Evolutionary conservation across 2,329 filamentous ascomycete genomes (phyloP).

Genomic region (Talaromyces marneffei): DNA sequence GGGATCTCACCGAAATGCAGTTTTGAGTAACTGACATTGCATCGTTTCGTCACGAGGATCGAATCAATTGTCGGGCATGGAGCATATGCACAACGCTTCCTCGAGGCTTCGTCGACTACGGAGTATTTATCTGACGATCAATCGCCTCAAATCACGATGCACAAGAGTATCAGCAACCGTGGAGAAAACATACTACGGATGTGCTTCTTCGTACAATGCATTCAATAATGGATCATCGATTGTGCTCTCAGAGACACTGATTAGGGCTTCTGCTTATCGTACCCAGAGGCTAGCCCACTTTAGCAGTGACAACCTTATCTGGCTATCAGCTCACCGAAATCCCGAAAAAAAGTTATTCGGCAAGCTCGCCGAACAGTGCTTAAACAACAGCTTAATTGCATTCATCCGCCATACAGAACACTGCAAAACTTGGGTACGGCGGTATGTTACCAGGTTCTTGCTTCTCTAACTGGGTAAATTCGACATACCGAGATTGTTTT

Average conservation of each 20-base stretch:
- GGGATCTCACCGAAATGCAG: background rate
- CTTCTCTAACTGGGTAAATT: background rate
- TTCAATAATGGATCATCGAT: no score
- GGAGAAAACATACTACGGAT: background rate
- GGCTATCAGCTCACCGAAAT: slow-evolving; percentile 1
- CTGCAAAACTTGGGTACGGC: background rate
- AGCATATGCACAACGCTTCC: background rate
- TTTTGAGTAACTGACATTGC: background rate
- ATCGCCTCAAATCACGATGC: no score
- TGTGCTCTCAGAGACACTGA: background rate
- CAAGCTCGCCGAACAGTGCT: background rate
- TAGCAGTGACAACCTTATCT: background rate
- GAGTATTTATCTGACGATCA: background rate
- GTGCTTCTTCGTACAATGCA: no score
- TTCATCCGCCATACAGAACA: background rate
- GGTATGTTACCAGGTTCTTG: slow-evolving; percentile 4
- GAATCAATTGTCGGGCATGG: background rate
- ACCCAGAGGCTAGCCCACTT: no score
- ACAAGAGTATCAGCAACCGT: background rate
- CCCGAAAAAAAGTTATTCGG: slow-evolving; percentile 1
- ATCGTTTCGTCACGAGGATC: background rate
- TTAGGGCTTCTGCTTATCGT: background rate
- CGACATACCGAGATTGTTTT: background rate
- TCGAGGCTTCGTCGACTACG: no score
- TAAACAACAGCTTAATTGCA: background rate